phyloP scores from a whole-genome alignment of 2,329 filamentous ascomycete species.

The Fusarium napiforme region DNA sequence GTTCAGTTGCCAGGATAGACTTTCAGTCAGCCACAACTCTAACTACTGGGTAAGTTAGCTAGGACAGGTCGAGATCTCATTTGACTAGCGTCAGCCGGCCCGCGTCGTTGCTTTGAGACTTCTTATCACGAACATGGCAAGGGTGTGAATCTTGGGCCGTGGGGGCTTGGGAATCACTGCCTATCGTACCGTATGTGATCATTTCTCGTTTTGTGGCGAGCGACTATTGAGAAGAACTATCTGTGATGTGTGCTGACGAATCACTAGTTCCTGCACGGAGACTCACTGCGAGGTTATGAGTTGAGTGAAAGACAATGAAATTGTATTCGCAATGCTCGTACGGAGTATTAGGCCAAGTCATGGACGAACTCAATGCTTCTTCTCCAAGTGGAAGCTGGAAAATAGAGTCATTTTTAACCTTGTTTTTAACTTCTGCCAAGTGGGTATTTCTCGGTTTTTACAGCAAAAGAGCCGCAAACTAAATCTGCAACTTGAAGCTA shows the following conservation, averaged over 20 bases:
- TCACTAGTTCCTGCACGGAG: background rate
- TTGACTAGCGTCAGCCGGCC: slow-evolving; percentile 8
- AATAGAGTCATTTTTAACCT: slow-evolving; percentile 32
- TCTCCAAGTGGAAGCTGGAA: background rate
- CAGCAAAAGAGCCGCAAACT: slow-evolving; percentile 16
- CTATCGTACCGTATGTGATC: background rate
- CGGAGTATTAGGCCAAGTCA: background rate
- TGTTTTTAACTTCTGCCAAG: slow-evolving; percentile 25
- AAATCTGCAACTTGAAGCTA: background rate
- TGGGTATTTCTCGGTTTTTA: slow-evolving; percentile 8
- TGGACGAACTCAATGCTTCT: background rate
- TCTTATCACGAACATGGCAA: background rate
- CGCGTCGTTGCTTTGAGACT: background rate
- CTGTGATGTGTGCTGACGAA: background rate
- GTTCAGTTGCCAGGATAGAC: background rate
- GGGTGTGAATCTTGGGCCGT: background rate
- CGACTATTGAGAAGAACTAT: background rate
- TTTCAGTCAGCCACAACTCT: slow-evolving; percentile 29
- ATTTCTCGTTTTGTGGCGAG: background rate
- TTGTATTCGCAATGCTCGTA: background rate
- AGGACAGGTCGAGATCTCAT: background rate
- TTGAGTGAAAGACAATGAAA: background rate
- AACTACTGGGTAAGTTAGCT: background rate
- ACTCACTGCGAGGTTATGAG: background rate
- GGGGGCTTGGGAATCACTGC: background rate